Conservation (phyloP, 1,284 basidiomycete genomes). For the Leccinum olivaceoglutinosum region DNA sequence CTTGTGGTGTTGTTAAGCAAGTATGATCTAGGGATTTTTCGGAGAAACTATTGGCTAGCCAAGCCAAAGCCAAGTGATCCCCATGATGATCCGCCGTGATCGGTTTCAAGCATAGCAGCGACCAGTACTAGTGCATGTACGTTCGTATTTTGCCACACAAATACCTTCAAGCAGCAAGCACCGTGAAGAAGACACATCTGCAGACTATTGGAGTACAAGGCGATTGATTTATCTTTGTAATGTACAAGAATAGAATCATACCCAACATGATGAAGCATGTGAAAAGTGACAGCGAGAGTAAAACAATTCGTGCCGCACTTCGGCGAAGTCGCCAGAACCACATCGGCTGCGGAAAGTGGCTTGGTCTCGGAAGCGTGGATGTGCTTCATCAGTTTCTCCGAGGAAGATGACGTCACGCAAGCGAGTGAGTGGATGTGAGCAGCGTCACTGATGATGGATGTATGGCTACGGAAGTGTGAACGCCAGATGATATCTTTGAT, state of each 20-base stretch:
- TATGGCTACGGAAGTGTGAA: slow-evolving; percentile 33
- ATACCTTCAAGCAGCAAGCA: not conserved
- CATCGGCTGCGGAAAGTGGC: slow-evolving; percentile 17
- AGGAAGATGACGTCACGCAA: not conserved
- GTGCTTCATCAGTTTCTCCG: not conserved
- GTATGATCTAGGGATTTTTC: not conserved
- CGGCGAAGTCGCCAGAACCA: slow-evolving; percentile 17
- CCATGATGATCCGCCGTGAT: not conserved
- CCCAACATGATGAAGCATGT: not conserved
- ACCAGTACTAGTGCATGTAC: too few species aligned
- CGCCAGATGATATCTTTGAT: slow-evolving; percentile 31
- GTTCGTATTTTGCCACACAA: not conserved
- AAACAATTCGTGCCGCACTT: slow-evolving; percentile 1
- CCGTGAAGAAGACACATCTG: not conserved
- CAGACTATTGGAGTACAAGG: not conserved
- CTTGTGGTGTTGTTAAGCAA: not conserved
- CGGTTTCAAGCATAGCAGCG: not conserved
- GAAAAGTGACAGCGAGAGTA: not conserved
- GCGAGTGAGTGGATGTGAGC: slow-evolving; percentile 41
- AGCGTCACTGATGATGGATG: slow-evolving; percentile 38
- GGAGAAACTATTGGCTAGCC: not conserved
- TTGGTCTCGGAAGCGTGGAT: not conserved
- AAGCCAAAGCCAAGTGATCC: not conserved
- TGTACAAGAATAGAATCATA: not conserved
- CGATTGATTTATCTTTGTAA: not conserved